phyloP scores from a whole-genome alignment of 257 asterid genomes.

The Pogostemon cablin region DNA sequence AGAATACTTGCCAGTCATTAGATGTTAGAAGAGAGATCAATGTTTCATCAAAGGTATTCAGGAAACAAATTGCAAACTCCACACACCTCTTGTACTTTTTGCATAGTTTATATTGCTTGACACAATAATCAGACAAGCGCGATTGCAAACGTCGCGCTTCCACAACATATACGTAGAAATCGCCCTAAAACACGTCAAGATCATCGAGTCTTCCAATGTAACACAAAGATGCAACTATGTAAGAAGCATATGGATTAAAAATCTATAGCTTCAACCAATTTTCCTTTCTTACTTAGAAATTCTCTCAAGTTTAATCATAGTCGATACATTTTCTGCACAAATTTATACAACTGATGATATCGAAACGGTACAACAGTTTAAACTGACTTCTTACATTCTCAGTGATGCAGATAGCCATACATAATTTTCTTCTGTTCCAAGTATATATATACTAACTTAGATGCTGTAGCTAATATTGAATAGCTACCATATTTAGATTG shows the following conservation, averaged over 20 bases:
- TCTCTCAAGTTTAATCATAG: conserved; percentile 21
- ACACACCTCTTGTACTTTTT: conserved; percentile 24
- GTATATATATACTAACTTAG: conserved; percentile 23
- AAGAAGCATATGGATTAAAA: conserved; percentile 23
- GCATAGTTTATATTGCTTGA: conserved; percentile 22
- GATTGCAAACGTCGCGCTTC: conserved; percentile 7
- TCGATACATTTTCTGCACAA: conserved; percentile 32
- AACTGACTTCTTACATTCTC: conserved; percentile 13
- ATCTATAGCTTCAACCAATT: conserved; percentile 4
- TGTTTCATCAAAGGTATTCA: conserved; percentile 17
- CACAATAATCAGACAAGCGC: background rate
- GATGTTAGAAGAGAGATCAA: background rate
- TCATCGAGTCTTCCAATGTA: background rate
- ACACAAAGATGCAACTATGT: conserved; percentile 15
- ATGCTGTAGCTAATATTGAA: conserved; percentile 21
- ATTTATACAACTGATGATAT: conserved; percentile 29
- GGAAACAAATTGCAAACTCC: conserved; percentile 33
- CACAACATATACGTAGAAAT: conserved; percentile 17
- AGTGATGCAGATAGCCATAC: conserved; percentile 17
- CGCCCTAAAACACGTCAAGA: conserved; percentile 7
- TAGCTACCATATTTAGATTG: conserved; percentile 30
- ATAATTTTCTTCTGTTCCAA: conserved; percentile 6
- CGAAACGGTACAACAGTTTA: conserved; percentile 10
- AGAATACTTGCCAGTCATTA: conserved; percentile 15
- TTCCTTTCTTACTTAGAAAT: conserved; percentile 4